Conservation (phyloP, 2,329 filamentous ascomycete species). For the Fusarium burgessii region DNA sequence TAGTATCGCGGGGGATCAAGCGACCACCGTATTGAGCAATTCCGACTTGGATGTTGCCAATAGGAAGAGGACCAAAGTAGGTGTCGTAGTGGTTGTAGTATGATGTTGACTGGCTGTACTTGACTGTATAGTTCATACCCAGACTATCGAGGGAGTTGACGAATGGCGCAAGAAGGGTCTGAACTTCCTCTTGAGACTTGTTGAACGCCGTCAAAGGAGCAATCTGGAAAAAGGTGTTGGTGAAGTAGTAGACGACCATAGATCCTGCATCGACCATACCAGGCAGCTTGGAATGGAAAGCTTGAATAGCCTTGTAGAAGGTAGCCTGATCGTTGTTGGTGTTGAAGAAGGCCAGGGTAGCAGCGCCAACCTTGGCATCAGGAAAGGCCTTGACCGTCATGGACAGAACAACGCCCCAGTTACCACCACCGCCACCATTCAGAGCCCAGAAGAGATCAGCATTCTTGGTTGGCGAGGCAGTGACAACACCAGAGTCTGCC, state of each 20-base stretch:
- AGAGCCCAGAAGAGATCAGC: constrained; percentile 73
- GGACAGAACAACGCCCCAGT: constrained; percentile 67
- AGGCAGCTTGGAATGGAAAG: constrained; percentile 53
- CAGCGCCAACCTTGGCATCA: constrained; percentile 57
- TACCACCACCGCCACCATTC: constrained; percentile 69
- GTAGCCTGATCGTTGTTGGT: constrained; percentile 49
- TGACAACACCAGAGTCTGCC: constrained; percentile 60
- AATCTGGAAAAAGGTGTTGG: constrained; percentile 56
- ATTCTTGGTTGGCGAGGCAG: constrained; percentile 60
- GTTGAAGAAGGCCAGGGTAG: constrained; percentile 57
- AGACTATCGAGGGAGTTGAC: constrained; percentile 15
- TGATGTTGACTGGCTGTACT: constrained; percentile 19
- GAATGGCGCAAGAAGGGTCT: constrained; percentile 53
- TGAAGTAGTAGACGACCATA: constrained; percentile 56
- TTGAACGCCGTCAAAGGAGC: constrained; percentile 51
- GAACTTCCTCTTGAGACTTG: neutral
- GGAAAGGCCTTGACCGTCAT: constrained; percentile 59
- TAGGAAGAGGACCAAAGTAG: constrained; percentile 56
- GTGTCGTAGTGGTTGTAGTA: constrained; percentile 56
- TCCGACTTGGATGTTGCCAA: constrained; percentile 50
- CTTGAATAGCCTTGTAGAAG: constrained; percentile 62
- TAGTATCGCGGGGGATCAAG: constrained; percentile 55
- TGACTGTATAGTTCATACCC: constrained; percentile 19
- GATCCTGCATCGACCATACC: constrained; percentile 61
- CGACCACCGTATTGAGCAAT: constrained; percentile 54